Evolutionary conservation across 371 early-diverging fungal genomes (phyloP).

Genomic region (Saksenaea oblongispora): DNA sequence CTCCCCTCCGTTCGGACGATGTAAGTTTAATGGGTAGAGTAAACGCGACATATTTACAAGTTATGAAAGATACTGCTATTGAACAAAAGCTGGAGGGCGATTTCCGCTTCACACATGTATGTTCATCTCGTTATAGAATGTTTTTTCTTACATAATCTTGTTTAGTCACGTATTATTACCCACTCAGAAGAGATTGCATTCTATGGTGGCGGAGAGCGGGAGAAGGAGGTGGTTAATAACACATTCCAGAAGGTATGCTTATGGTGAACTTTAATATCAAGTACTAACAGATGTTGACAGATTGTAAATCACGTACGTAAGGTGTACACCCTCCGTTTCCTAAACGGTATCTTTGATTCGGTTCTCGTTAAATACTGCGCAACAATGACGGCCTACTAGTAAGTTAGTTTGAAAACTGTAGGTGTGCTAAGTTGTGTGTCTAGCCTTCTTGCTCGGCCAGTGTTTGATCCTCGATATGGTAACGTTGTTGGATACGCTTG

Average conservation of each 20-base stretch:
- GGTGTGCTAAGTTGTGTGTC: background rate
- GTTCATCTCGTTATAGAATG: conserved; percentile 9
- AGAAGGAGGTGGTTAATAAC: conserved; percentile 69
- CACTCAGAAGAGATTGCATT: conserved; percentile 91
- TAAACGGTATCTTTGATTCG: conserved; percentile 81
- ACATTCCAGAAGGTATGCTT: conserved; percentile 62
- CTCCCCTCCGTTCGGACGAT: conserved; percentile 86
- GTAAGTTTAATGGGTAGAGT: no score
- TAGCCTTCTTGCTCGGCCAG: conserved; percentile 78
- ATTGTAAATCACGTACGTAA: conserved; percentile 78
- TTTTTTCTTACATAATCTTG: background rate
- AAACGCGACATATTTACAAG: background rate
- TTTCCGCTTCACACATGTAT: conserved; percentile 80
- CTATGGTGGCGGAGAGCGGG: conserved; percentile 77
- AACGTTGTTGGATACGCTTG: conserved; percentile 8
- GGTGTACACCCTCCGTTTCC: conserved; percentile 76
- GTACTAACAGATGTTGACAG: background rate
- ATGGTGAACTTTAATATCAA: background rate
- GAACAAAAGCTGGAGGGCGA: conserved; percentile 86
- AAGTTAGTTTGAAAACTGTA: conserved; percentile 17
- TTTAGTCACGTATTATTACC: conserved; percentile 74
- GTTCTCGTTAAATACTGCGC: conserved; percentile 89
- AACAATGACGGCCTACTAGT: conserved; percentile 86
- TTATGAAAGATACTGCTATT: conserved; percentile 63
- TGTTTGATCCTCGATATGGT: conserved; percentile 71